A percentile compares a stretch with the other conserved stretches of the same genome.
These are phyloP conservation scores for Leishmania major DNA, from an alignment of 208 protist genomes.

Conservation along the genomic window DNA sequence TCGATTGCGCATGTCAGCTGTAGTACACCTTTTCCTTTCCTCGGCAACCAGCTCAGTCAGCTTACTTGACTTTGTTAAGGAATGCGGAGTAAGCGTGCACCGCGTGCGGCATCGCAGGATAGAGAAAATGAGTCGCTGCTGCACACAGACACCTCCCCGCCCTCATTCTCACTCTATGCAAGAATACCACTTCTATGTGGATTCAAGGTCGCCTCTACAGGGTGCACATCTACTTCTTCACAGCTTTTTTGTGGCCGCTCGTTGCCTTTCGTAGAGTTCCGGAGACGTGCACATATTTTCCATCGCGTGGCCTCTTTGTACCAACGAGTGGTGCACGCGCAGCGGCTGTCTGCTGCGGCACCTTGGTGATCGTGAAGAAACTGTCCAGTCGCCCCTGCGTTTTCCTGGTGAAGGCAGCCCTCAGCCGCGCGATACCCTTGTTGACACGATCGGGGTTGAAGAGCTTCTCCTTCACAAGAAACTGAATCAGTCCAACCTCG, in stretches of 20 bases:
- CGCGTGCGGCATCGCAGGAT: not conserved
- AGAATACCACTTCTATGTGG: not conserved
- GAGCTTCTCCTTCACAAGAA: conserved; percentile 97
- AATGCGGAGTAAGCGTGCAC: not conserved
- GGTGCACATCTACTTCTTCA: conserved; percentile 62
- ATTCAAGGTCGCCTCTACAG: conserved; percentile 1
- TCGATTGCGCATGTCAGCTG: no score
- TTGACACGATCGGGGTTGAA: conserved; percentile 95
- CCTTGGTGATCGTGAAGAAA: conserved; percentile 80
- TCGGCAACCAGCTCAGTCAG: not conserved
- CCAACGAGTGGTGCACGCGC: conserved; percentile 22
- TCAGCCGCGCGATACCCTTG: conserved; percentile 83
- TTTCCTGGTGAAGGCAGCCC: conserved; percentile 70
- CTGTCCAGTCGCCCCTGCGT: conserved; percentile 89
- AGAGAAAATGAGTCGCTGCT: not conserved
- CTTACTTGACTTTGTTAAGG: not conserved
- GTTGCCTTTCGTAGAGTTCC: conserved; percentile 70
- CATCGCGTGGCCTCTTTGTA: conserved; percentile 55
- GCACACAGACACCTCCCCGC: not conserved
- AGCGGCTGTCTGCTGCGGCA: conserved; percentile 7
- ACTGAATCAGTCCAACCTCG: conserved; percentile 97
- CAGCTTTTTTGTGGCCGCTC: conserved; percentile 80
- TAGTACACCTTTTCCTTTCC: not conserved
- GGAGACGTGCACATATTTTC: conserved; percentile 42
- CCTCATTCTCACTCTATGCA: not conserved